Base-by-base conservation (phyloP, 208 protist genomes). In the Trypanosoma cruzi region DNA sequence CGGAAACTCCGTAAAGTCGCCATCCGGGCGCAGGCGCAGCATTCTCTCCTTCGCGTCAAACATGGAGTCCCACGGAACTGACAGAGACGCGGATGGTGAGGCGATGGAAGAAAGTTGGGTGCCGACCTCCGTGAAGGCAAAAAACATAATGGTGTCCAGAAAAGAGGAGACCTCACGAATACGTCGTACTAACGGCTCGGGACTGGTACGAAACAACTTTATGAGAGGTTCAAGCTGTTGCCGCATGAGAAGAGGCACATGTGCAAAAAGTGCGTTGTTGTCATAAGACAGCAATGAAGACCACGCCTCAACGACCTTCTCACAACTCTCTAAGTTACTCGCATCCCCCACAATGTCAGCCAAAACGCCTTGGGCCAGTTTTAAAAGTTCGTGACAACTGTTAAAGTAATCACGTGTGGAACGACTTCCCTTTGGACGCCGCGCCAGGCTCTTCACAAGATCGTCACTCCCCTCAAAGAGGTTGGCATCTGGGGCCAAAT, bases 81-180 rank as follows among this genome's bases (percentile, higher is more conserved):
- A 24, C 16, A 66, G 10, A 3, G 55, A 42, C 40, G 18, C 1
- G 16, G 7, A 42, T 28, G 37, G 22, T 13, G 36, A 49, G 16
- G 53, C 24, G 26, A 22, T 4, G 36, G 2, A 48, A 14, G 56
- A 31, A 44, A 29, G n/a, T 20, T 24, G 36, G 7, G 36, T 28
- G 56, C 67, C 62, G 8, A 53, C 64, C 29, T 74, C 64, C 29
- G 62, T 68, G n/a, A 86, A 82, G 1, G 80, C 76, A 58, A 90
- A 83, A 49, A 94, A 85, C 28, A 85, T 75, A 32, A 92, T 60
- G 8, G 84, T 72, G 11, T 81, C 67, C 10, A 90, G 34, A 46
- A 94, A 81, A 29, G 66, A 77, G 18, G 54, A 62, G 16, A 83
- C 77, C 20, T 79, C 66, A 16, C 64, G 20, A 28, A 89, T 48